Conservation (phyloP, 176 grass and related monocot species). For the Olyra latifolia region DNA sequence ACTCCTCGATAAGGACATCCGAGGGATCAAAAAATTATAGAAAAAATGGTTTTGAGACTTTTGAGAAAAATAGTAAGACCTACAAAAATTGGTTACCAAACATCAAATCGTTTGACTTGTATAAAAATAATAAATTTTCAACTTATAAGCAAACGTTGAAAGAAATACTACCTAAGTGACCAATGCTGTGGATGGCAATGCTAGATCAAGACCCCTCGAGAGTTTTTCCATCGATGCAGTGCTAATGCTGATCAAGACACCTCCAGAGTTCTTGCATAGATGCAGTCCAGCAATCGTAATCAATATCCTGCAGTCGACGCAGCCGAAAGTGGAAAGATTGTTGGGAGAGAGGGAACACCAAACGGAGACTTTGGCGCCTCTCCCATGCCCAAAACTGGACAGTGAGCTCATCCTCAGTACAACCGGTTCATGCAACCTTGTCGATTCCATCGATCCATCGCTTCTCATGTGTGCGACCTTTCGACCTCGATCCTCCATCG, state of each 20-base stretch:
- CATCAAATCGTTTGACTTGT: too few species aligned
- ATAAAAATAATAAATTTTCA: too few species aligned
- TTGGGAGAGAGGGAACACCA: slow-evolving; percentile 24
- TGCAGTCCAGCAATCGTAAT: slow-evolving; percentile 28
- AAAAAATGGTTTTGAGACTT: too few species aligned
- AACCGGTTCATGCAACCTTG: slow-evolving; percentile 26
- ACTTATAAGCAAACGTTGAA: too few species aligned
- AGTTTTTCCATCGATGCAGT: slow-evolving; percentile 27
- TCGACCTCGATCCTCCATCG: slow-evolving; percentile 16
- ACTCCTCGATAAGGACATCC: too few species aligned
- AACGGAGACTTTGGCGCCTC: slow-evolving; percentile 18
- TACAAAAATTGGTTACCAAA: too few species aligned
- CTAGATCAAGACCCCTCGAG: slow-evolving; percentile 23
- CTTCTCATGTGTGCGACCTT: slow-evolving; percentile 27
- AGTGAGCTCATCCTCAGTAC: slow-evolving; percentile 34
- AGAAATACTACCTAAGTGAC: too few species aligned
- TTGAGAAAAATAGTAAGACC: too few species aligned
- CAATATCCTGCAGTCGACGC: background rate
- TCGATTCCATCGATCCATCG: slow-evolving; percentile 12
- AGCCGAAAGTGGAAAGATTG: slow-evolving; percentile 38
- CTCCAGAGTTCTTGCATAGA: slow-evolving; percentile 16
- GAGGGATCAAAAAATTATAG: too few species aligned
- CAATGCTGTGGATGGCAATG: slow-evolving; percentile 11
- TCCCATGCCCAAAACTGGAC: slow-evolving; percentile 22
- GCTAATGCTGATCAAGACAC: slow-evolving; percentile 26